Conservation (phyloP, 305 asterid genomes). For the Fraxinus sp. region DNA sequence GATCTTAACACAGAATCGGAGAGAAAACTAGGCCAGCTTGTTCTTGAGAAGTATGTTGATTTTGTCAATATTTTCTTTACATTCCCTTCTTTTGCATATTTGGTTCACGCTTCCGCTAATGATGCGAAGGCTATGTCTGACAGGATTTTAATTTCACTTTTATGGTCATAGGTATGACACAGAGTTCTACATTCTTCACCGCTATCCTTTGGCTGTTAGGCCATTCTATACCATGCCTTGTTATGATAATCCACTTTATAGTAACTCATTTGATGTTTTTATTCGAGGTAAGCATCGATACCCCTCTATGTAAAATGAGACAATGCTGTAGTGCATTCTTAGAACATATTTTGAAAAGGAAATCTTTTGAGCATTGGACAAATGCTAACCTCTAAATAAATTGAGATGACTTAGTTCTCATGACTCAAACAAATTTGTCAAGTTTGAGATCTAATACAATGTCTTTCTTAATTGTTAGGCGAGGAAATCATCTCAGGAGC, state of each 20-base stretch:
- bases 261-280: constrained; percentile 88
- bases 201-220: constrained; percentile 78
- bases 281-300: constrained; percentile 61
- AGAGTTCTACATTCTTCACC: constrained; percentile 90
- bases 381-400: not conserved
- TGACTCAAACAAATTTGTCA: not conserved
- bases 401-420: not conserved
- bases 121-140: constrained; percentile 1
- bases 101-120: not conserved
- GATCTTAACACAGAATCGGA: constrained; percentile 92
- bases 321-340: not conserved
- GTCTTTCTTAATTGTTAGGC: constrained; percentile 39
- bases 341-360: not conserved
- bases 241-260: constrained; percentile 52
- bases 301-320: not conserved
- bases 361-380: not conserved
- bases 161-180: constrained; percentile 61
- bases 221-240: constrained; percentile 97
- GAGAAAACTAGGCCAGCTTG: constrained; percentile 86
- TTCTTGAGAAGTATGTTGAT: constrained; percentile 59
- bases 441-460: not conserved
- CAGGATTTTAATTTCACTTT: constrained; percentile 1
- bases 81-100: not conserved
- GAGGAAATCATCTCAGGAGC: constrained; percentile 96
- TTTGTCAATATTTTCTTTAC: not conserved